Evolutionary conservation across 2,329 filamentous ascomycete genomes (phyloP), one percentile per base, ranked within the genome.

Genomic region (Simplicillium aogashimaense): DNA sequence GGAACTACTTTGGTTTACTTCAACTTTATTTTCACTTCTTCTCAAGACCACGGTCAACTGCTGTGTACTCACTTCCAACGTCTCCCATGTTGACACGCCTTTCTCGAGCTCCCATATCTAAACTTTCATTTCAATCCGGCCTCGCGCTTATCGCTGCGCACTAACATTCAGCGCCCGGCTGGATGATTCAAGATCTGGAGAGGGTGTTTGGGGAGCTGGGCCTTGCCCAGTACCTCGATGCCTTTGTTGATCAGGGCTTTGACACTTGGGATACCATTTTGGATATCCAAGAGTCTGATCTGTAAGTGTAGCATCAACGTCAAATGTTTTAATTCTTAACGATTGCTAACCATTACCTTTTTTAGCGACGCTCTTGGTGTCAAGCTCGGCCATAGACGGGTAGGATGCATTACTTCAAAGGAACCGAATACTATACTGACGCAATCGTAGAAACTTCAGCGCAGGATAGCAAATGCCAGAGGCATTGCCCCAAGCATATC

Each of bases 201-300:
- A 62, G 70, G 30, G 74, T 81, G 49, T 78, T 90, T 57, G 72
- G 76, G 63, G 82, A 85, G 69, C 70, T 90, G 69, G 85, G 84
- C 56, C 72, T 92, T 59, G 69, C 76, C 63, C 83, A 88, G 62
- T 90, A 92, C 64, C 73, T 85, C 44, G 71, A 81, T 49, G 64
- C 69, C 41, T 85, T 92, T 51, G 57, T 86, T 34, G 77, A 85
- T 39, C 84, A 90, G 60, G 86, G 86, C 3, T 92, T 92, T 58
- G 86, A 92, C 58, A 78, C 80, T 10, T 90, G 86, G 86, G 83
- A 87, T 29, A 88, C 81, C 1, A 80, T 90, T 41, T 68, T 88
- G 38, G 85, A 90, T 54, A 88, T 92, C 40, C 87, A 85, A 45
- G 86, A 90, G 60, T 84, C 83, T 17, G 86, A 92, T 53, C 69